phyloP scores from a whole-genome alignment of 116 monocot species.

The Trichopus zeylanicus region DNA sequence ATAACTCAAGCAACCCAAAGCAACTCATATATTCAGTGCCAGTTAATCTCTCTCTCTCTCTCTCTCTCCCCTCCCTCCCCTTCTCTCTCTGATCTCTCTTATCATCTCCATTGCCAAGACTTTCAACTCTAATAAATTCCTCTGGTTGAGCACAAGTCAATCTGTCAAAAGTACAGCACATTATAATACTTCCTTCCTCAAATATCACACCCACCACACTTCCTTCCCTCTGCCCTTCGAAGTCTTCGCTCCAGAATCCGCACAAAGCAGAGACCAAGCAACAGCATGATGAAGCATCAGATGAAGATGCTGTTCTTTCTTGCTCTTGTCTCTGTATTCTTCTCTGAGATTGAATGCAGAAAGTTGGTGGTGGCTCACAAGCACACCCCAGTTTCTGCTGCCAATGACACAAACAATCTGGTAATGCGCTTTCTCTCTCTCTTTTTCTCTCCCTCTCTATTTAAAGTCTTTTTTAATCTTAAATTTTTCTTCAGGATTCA shows the following conservation, averaged over 20 bases:
- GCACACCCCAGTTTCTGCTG: too few relatives aligned
- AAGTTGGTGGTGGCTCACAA: not conserved
- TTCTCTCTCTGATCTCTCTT: too few relatives aligned
- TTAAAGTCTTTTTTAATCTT: not conserved
- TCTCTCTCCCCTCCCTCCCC: too few relatives aligned
- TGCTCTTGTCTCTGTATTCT: not conserved
- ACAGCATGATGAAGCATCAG: not conserved
- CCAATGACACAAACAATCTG: not conserved
- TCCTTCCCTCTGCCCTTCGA: too few relatives aligned
- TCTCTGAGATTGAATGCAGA: not conserved
- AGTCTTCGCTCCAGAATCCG: not conserved
- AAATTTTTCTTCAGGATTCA: not conserved
- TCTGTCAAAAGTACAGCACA: not conserved
- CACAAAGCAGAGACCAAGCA: too few relatives aligned
- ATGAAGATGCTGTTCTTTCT: not conserved
- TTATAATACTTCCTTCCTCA: not conserved
- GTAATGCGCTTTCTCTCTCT: not conserved
- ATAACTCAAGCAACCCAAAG: conserved; percentile 1
- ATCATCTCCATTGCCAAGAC: not conserved
- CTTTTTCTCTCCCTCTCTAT: not conserved
- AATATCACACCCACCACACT: not conserved
- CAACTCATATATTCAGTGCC: not conserved
- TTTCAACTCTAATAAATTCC: not conserved
- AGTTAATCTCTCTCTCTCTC: not conserved
- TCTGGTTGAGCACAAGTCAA: not conserved